Evolutionary conservation across 2,329 filamentous ascomycete genomes (phyloP).

Genomic region (Cryphonectria carpinicola): DNA sequence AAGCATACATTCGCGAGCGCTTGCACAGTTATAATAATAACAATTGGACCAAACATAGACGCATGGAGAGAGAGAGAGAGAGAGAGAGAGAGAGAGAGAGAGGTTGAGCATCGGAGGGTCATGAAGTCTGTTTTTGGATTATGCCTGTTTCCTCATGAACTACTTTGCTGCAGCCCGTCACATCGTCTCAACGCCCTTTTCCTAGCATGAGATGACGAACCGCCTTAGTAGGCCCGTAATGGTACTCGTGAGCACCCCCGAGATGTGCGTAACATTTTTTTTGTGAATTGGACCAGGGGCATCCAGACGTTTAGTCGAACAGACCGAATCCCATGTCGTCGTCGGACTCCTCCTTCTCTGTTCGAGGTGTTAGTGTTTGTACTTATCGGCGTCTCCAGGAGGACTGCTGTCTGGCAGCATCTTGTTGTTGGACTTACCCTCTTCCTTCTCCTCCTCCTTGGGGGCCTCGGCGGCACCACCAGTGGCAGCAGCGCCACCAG

Average conservation of each 20-base stretch:
- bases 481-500: constrained; percentile 69
- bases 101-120: neutral
- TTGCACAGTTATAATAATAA: neutral
- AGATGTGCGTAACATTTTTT: constrained; percentile 10
- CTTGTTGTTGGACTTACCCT: constrained; percentile 65
- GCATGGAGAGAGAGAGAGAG: no score
- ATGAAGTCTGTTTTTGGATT: constrained; percentile 18
- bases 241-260: constrained; percentile 26
- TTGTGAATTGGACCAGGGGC: constrained; percentile 3
- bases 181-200: constrained; percentile 32
- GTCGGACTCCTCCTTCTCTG: constrained; percentile 71
- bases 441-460: constrained; percentile 72
- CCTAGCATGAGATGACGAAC: constrained; percentile 40
- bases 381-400: neutral
- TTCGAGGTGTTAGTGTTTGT: constrained; percentile 35
- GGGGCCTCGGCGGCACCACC: constrained; percentile 66
- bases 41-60: neutral
- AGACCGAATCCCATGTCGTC: constrained; percentile 80
- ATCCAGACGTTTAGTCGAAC: constrained; percentile 65
- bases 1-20: neutral
- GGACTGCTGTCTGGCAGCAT: neutral
- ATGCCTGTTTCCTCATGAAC: constrained; percentile 17
- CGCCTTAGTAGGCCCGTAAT: constrained; percentile 31
- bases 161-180: constrained; percentile 22
- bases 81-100: no score